Base-by-base conservation (phyloP, 2,329 filamentous ascomycete species). In the Diaporthe sp. region DNA sequence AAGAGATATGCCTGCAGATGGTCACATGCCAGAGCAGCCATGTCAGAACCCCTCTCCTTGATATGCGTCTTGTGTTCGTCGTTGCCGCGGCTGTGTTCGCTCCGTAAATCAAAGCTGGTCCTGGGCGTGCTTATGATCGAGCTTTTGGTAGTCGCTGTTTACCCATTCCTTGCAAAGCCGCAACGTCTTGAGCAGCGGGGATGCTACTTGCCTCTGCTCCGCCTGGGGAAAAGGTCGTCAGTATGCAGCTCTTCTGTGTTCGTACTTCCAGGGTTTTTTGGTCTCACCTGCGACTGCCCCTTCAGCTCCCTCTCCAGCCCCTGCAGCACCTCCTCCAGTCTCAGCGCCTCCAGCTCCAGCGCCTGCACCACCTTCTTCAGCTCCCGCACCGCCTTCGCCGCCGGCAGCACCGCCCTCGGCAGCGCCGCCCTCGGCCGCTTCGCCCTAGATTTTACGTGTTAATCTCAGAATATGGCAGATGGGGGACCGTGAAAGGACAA, bases 91-190 rank as follows among this genome's bases (percentile, higher is more conserved):
- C 51, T 53, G 9, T 31, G 46, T 7, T 46, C 19, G n/a, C n/a
- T 25, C 55, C 34, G n/a, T 37, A 25, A 42, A 13, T 70, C 49
- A 55, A 25, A 55, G 34, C 37, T 55, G 4, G 12, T 53, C 34
- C n/a, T 42, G n/a, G 19, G 13, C n/a, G 49, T 28, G 65, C 46
- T 42, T n/a, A 70, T 70, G 65, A 55, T 55, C 49, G 49, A 39
- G 65, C 12, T 9, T 67, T 57, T 3, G 71, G 71, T 34, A 73
- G 37, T 12, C 71, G 34, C 39, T 73, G 71, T 34, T 67, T 73
- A n/a, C 71, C 71, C 71, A 73, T 73, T 19, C 71, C 71, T 37
- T 73, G 71, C 37, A 73, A 5, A 49, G 51, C 34, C n/a, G 42
- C 31, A n/a, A 62, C 9, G 44, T 73, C 71, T 60, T 73, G 44